Percentiles rank a stretch among this genome's conserved stretches.
Conservation (phyloP, 2,329 filamentous ascomycete genomes). For the Fusarium sp. region DNA sequence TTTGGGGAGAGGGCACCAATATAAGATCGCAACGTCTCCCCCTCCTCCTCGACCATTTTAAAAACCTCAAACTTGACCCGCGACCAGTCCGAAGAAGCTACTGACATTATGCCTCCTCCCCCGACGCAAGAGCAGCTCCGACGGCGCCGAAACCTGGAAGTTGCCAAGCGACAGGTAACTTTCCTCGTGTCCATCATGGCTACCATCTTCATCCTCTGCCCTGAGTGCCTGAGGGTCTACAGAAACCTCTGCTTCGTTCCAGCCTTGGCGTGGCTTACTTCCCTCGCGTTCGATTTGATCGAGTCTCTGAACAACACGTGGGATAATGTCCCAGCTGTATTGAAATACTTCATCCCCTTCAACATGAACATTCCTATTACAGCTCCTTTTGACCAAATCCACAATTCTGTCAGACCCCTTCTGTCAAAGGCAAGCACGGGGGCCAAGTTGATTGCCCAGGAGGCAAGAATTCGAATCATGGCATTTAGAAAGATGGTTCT, state of each 20-base stretch:
- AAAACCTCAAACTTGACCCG: rapidly evolving
- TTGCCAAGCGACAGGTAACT: conserved; percentile 22
- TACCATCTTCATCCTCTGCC: conserved; percentile 12
- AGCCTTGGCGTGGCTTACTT: conserved; percentile 16
- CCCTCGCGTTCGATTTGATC: conserved; percentile 7
- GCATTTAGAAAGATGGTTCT: background rate
- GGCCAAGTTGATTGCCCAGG: background rate
- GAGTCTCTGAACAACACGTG: conserved; percentile 10
- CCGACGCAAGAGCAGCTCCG: background rate
- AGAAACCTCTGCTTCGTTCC: conserved; percentile 17
- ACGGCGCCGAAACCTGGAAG: conserved; percentile 5
- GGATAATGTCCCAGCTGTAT: conserved; percentile 13
- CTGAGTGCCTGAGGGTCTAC: conserved; percentile 17
- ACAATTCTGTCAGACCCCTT: background rate
- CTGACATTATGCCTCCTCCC: background rate
- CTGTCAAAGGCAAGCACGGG: background rate
- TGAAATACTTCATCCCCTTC: conserved; percentile 21
- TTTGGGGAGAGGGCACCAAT: conserved; percentile 2
- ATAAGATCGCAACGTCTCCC: background rate
- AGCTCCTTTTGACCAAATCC: conserved; percentile 18
- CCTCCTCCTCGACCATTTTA: background rate
- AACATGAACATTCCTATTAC: background rate
- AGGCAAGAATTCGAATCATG: background rate
- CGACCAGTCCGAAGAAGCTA: background rate
- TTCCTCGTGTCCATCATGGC: conserved; percentile 6